Evolutionary conservation across 2,329 filamentous ascomycete genomes (phyloP).

Genomic region (Chaetomium strumarium): DNA sequence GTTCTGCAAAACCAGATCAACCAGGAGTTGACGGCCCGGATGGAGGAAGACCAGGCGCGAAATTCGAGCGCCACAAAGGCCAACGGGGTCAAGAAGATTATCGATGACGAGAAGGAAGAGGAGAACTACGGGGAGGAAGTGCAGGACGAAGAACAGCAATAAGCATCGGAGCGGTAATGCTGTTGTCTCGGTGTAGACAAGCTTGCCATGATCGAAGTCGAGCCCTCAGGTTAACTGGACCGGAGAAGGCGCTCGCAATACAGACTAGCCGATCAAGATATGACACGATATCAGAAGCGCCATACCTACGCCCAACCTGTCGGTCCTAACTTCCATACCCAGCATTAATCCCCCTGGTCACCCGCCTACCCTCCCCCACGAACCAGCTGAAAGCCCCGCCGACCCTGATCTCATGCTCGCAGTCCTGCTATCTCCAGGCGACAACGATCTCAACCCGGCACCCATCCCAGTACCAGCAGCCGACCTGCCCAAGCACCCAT

Average conservation of each 20-base stretch:
- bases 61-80: slow-evolving; percentile 19
- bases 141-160: slow-evolving; percentile 52
- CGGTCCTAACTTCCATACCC: background rate
- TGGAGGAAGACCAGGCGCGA: slow-evolving; percentile 64
- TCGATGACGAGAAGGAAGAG: slow-evolving; percentile 57
- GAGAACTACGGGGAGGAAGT: slow-evolving; percentile 84
- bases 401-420: slow-evolving; percentile 1
- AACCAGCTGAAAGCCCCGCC: background rate
- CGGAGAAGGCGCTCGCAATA: background rate
- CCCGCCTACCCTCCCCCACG: background rate
- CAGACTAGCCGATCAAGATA: too few species aligned
- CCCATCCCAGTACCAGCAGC: slow-evolving; percentile 29
- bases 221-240: too few species aligned
- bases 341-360: background rate
- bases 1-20: slow-evolving; percentile 64
- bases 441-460: slow-evolving; percentile 1
- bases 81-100: slow-evolving; percentile 11
- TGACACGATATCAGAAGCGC: too few species aligned
- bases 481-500: slow-evolving; percentile 60
- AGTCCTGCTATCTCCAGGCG: background rate
- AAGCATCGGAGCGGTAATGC: background rate
- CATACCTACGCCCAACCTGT: too few species aligned
- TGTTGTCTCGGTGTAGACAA: background rate
- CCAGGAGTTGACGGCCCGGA: slow-evolving; percentile 62
- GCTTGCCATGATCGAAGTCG: too few species aligned